These are phyloP conservation scores for Gnomoniopsis smithogilvyi DNA, from an alignment of 2,329 filamentous ascomycete genomes.

Conservation along the genomic window DNA sequence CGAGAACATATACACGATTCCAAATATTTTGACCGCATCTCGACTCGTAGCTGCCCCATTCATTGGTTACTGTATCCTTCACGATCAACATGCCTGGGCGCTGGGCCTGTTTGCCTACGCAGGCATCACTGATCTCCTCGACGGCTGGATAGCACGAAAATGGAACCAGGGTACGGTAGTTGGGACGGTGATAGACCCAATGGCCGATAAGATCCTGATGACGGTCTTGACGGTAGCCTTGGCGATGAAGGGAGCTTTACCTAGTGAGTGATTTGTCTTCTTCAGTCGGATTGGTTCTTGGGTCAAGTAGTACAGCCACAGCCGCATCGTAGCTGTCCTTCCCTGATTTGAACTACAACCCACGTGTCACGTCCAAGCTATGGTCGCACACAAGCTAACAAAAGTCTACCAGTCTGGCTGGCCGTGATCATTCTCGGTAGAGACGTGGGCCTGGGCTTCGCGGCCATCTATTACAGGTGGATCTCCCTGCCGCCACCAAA, in stretches of 20 bases:
- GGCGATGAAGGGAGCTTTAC: slow-evolving; percentile 77
- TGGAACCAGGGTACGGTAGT: slow-evolving; percentile 92
- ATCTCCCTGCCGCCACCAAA: slow-evolving; percentile 92
- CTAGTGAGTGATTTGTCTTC: slow-evolving; percentile 53
- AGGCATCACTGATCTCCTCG: slow-evolving; percentile 84
- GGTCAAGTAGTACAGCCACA: neutral
- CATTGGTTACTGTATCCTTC: slow-evolving; percentile 83
- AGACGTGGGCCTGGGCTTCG: slow-evolving; percentile 76
- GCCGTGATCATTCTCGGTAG: slow-evolving; percentile 87
- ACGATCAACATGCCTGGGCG: slow-evolving; percentile 76
- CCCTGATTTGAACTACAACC: no score
- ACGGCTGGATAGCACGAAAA: slow-evolving; percentile 87
- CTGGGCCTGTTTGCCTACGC: slow-evolving; percentile 89
- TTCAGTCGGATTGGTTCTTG: no score
- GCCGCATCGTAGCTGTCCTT: neutral
- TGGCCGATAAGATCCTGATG: slow-evolving; percentile 97
- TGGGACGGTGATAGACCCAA: slow-evolving; percentile 90
- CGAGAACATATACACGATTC: slow-evolving; percentile 97
- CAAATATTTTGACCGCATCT: slow-evolving; percentile 87
- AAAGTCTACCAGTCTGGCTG: slow-evolving; percentile 63
- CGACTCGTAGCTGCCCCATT: slow-evolving; percentile 79
- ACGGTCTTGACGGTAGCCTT: slow-evolving; percentile 84
- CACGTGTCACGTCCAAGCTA: neutral
- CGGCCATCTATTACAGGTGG: slow-evolving; percentile 93
- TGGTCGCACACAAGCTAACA: slow-evolving; percentile 3